Evolutionary conservation across 805 yeast genomes (phyloP), one percentile per base, ranked within the genome.

Genomic region (Millerozyma acaciae): DNA sequence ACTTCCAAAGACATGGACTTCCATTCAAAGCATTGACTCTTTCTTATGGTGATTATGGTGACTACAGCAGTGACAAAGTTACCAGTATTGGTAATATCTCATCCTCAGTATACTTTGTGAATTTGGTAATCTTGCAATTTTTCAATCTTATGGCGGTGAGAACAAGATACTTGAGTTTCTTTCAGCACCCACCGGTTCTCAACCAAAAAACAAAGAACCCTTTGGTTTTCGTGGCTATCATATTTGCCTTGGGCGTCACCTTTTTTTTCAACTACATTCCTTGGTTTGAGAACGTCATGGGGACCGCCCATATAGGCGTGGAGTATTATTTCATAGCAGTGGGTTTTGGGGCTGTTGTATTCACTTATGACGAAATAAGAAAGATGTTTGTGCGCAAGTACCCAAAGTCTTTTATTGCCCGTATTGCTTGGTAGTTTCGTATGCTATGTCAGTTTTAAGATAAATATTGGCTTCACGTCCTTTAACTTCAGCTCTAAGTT

Each of bases 101-200:
- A 2, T 65, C 73, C 1, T 63, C 73, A 2, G 62, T 70, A 28
- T 72, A 70, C 48, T 72, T 72, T 43, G 53, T 59, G 26, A 69
- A 67, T 29, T 52, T 72, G 56, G 74, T 72, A 5, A 58, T 70
- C 24, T 48, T 70, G 60, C 76, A 72, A 43, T 56, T 62, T 43
- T 69, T 69, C 53, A 70, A 70, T 39, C 48, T 69, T 40, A 37
- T 70, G 43, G 53, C 68, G 2, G 57, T 65, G 25, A 58, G 78
- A 50, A 64, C 70, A 0, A 55, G 75, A 38, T 50, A 55, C 29
- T 49, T 64, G 38, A 60, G 70, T 36, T 36, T 69, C 15, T 63
- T 70, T 50, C 70, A 65, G 37, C 68, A 60, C 20, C 51, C 55
- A 8, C 72, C 75, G 8, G 28, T 60, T 35, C 10, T 7, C 10